These are phyloP conservation scores for Nigrospora osmanthi DNA, from an alignment of 2,329 filamentous ascomycete genomes.

Conservation along the genomic window DNA sequence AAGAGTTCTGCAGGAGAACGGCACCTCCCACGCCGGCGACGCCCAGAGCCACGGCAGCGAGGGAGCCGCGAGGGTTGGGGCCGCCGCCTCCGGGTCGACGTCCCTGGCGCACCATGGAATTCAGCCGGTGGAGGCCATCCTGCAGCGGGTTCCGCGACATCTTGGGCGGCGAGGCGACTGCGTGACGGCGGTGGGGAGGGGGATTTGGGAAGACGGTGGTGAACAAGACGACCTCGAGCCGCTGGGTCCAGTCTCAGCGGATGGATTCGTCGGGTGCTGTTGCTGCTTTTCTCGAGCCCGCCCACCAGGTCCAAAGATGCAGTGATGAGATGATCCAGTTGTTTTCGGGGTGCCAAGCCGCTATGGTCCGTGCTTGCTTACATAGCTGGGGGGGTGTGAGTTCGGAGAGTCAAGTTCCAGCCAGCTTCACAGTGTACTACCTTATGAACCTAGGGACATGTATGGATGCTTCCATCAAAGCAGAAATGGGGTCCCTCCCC, in stretches of 20 bases:
- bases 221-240: not conserved
- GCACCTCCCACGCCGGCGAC: slow-evolving; percentile 38
- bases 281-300: not conserved
- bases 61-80: slow-evolving; percentile 32
- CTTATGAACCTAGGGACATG: too few relatives aligned
- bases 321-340: too few relatives aligned
- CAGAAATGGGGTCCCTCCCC: too few relatives aligned
- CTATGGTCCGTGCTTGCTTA: too few relatives aligned
- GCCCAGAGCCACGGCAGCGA: slow-evolving; percentile 29
- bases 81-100: slow-evolving; percentile 18
- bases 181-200: too few relatives aligned
- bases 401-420: too few relatives aligned
- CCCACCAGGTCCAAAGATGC: too few relatives aligned
- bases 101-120: slow-evolving; percentile 19
- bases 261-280: not conserved
- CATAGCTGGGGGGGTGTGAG: too few relatives aligned
- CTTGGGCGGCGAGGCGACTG: slow-evolving; percentile 3
- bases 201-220: too few relatives aligned
- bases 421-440: too few relatives aligned
- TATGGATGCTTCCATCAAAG: too few relatives aligned
- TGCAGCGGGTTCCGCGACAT: slow-evolving; percentile 23
- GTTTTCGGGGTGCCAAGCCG: too few relatives aligned
- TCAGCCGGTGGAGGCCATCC: slow-evolving; percentile 16
- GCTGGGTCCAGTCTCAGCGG: not conserved
- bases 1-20: slow-evolving; percentile 48